Evolutionary conservation across 495 filamentous ascomycete species (phyloP), one percentile per base, ranked within the genome.

Genomic region (Podospora appendiculata): DNA sequence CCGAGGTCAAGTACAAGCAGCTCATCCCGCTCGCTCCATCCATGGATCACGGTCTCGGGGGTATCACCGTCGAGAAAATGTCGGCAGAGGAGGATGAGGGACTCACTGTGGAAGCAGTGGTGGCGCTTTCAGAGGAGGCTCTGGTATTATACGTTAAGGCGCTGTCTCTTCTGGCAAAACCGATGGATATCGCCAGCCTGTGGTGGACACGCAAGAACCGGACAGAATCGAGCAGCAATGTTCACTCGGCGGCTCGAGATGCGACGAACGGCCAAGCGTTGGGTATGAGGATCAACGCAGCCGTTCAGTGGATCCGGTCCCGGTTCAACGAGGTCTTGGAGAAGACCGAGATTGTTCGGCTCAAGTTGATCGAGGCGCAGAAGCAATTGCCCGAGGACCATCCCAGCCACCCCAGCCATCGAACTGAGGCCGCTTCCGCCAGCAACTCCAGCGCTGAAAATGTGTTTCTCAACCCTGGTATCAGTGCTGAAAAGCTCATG

Each of bases 1-100:
- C 93, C 9, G 93, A 97, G 68, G 91, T 98, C 54, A 98, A 98
- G 70, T 96, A 92, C 72, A 93, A 93, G 68, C 93, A 98, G 62
- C 78, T 98, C 34, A 79, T 97, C 11, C 93, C 93, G 6, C 66
- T 93, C 19, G 83, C 88, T 6, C 93, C 92, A 12, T 90, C 86
- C 0, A 82, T 80, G 57, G 81, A 85, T 44, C 78, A 82, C 56
- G 83, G 82, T 9, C 77, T 89, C 19, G 83, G 86, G 18, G 80
- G 86, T 7, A 39, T 70, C 13, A 60, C 66, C 1, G 62, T 63
- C 32, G 71, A 76, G 16, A 78, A 73, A 57, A 70, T 79, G 51
- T 66, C 67, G 9, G 57, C 54, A 38, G 68, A 75, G 18, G 78
- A 81, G 10, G 85, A 87, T 11, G 83, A 86, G 10, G 83, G 83